Conservation (phyloP, 192 early-diverging fungal species). For the Phlyctochytrium arcticum region DNA sequence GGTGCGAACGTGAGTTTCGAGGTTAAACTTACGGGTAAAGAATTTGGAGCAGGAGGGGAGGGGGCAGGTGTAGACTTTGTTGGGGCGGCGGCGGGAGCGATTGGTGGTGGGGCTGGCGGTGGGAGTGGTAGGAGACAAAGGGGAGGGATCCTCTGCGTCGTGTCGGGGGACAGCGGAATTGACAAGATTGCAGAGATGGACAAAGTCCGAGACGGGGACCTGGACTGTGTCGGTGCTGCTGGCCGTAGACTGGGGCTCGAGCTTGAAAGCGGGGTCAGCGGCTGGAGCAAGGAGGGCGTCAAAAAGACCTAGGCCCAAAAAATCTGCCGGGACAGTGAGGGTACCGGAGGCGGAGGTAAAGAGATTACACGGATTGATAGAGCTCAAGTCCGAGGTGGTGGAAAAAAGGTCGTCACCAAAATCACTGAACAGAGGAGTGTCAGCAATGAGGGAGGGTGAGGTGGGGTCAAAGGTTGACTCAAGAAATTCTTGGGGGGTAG, state of each 20-base stretch:
- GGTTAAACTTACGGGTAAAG: conserved; percentile 66
- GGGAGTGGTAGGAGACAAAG: neutral
- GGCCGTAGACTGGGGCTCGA: neutral
- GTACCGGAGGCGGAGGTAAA: neutral
- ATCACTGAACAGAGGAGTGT: neutral
- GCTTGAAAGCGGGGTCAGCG: neutral
- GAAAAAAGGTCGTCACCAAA: neutral
- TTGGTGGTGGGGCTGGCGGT: neutral
- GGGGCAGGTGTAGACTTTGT: conserved; percentile 37
- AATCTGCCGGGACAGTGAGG: neutral
- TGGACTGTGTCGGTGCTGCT: neutral
- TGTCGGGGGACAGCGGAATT: neutral
- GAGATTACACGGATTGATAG: neutral
- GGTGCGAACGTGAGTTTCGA: conserved; percentile 61
- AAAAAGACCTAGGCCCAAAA: neutral
- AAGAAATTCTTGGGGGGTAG: neutral
- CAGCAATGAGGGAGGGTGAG: neutral
- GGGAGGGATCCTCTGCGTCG: neutral
- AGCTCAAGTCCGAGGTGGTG: too few relatives aligned
- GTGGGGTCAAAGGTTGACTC: neutral
- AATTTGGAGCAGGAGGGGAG: conserved; percentile 49
- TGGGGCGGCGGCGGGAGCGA: conserved; percentile 1
- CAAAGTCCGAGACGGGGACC: neutral
- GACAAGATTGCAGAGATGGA: neutral
- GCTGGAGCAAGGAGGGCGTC: neutral